phyloP scores from a whole-genome alignment of 768 basidiomycete species.

The Artomyces pyxidatus region DNA sequence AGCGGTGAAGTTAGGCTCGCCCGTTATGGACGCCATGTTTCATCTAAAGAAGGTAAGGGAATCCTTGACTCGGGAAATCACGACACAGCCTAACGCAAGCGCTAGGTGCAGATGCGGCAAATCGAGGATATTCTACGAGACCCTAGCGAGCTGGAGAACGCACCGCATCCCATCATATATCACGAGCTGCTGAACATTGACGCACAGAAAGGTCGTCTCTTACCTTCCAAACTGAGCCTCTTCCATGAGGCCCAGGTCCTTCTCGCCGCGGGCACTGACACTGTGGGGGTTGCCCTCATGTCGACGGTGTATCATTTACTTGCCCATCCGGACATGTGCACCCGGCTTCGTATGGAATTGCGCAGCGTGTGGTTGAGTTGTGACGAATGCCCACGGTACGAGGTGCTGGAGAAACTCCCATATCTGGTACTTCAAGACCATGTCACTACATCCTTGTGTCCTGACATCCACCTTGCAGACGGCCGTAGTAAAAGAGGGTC shows the following conservation, averaged over 20 bases:
- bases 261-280: not conserved
- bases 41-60: not conserved
- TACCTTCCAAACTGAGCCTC: not conserved
- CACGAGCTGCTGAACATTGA: not conserved
- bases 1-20: not conserved
- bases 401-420: not conserved
- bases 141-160: not conserved
- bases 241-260: not conserved
- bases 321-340: not conserved
- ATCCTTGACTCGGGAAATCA: not conserved
- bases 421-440: constrained; percentile 1
- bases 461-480: not conserved
- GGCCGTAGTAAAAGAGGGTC: constrained; percentile 3
- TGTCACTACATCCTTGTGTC: no score
- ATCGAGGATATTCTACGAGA: not conserved
- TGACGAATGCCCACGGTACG: not conserved
- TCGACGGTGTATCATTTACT: not conserved
- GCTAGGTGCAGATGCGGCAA: not conserved
- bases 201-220: not conserved
- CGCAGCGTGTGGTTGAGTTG: not conserved
- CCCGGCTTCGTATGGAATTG: not conserved
- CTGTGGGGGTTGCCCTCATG: not conserved
- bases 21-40: not conserved
- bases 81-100: no score
- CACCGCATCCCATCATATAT: not conserved